phyloP scores from a whole-genome alignment of 2,329 filamentous ascomycete species.

The Rhexocercosporidium sp. region DNA sequence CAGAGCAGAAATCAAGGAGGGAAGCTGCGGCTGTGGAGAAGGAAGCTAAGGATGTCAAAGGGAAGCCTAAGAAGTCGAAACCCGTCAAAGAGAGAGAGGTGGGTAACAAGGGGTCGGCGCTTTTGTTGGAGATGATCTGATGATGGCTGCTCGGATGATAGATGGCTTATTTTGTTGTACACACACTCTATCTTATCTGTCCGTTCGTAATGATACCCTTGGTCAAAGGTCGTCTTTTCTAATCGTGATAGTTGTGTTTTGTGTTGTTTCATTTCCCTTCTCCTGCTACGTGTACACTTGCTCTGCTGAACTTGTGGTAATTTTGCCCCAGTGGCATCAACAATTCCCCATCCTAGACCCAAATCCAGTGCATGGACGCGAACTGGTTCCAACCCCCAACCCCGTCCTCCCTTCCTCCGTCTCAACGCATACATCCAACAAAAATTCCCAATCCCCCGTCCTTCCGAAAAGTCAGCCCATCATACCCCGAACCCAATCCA shows the following conservation, averaged over 20 bases:
- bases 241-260: neutral
- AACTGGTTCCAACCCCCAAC: neutral
- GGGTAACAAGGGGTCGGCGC: constrained; percentile 66
- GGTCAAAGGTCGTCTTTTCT: neutral
- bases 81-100: constrained; percentile 47
- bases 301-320: neutral
- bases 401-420: neutral
- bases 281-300: neutral
- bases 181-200: constrained; percentile 1
- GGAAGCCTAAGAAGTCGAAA: constrained; percentile 52
- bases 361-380: neutral
- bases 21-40: constrained; percentile 52
- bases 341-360: neutral
- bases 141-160: constrained; percentile 1
- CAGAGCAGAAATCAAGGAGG: constrained; percentile 57
- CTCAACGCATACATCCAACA: neutral
- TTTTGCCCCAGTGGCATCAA: neutral
- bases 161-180: constrained; percentile 3
- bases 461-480: neutral
- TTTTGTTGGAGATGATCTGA: constrained; percentile 63
- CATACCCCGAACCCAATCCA: neutral
- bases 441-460: neutral
- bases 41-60: constrained; percentile 42
- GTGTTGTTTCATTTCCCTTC: neutral
- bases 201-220: constrained; percentile 24